Percentiles rank a stretch among this genome's conserved stretches.
Conservation (phyloP, 2,329 filamentous ascomycete genomes). For the Phaeosphaeriaceae sp. region DNA sequence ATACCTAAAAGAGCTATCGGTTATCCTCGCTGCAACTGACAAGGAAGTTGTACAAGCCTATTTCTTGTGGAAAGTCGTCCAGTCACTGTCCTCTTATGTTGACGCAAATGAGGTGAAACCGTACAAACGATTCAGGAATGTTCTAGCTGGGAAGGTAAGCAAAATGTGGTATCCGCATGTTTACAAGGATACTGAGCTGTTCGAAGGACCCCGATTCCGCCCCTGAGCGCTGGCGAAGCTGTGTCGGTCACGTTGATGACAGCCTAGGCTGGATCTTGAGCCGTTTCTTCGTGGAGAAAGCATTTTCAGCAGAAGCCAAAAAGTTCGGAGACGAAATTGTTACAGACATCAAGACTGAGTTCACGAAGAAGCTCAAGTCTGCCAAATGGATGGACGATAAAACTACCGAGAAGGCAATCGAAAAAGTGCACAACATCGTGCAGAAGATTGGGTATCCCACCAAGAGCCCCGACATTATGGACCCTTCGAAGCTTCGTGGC, state of each 20-base stretch:
- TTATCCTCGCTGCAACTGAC: conserved; percentile 61
- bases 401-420: conserved; percentile 65
- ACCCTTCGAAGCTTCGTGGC: conserved; percentile 61
- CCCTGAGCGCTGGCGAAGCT: conserved; percentile 71
- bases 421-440: conserved; percentile 71
- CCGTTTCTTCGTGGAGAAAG: conserved; percentile 73
- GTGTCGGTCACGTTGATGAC: conserved; percentile 64
- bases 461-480: conserved; percentile 65
- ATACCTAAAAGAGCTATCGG: conserved; percentile 66
- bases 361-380: conserved; percentile 65
- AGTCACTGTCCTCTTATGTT: conserved; percentile 60
- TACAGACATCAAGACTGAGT: conserved; percentile 72
- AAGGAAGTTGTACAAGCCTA: conserved; percentile 67
- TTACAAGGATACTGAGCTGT: not conserved
- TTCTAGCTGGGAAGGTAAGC: conserved; percentile 62
- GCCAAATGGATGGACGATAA: conserved; percentile 71
- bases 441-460: conserved; percentile 74
- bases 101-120: conserved; percentile 67
- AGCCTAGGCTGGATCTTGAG: conserved; percentile 72
- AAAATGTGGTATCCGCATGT: not conserved
- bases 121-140: conserved; percentile 66
- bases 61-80: conserved; percentile 69
- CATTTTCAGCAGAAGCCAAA: conserved; percentile 72
- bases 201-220: conserved; percentile 63
- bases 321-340: conserved; percentile 72